Evolutionary conservation across 2,329 filamentous ascomycete species (phyloP).

Genomic region (Diaporthe australafricana): DNA sequence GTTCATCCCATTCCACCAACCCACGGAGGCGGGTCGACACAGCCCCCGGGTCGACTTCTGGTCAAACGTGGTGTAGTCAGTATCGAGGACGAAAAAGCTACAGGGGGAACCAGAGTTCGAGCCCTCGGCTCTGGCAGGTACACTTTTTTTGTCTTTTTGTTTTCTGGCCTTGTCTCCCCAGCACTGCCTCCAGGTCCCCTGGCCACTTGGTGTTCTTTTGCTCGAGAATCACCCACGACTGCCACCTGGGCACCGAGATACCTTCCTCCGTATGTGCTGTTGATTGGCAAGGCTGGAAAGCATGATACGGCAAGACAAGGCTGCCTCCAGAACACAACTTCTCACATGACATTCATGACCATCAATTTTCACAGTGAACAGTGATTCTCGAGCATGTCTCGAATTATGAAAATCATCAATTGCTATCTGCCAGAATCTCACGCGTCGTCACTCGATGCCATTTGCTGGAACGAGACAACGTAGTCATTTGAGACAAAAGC

Average conservation of each 20-base stretch:
- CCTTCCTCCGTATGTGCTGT: too few relatives aligned
- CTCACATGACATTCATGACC: neutral
- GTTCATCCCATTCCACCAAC: neutral
- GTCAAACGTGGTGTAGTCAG: neutral
- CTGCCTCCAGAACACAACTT: neutral
- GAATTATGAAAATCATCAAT: neutral
- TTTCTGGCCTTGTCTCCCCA: too few relatives aligned
- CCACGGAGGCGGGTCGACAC: too few relatives aligned
- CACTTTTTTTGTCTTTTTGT: neutral
- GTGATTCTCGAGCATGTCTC: neutral
- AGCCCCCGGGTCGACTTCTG: too few relatives aligned
- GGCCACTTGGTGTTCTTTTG: too few relatives aligned
- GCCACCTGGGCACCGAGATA: neutral
- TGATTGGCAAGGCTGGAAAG: neutral
- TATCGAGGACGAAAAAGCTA: neutral
- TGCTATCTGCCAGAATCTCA: conserved; percentile 5
- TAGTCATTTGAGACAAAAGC: neutral
- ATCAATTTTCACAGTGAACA: neutral
- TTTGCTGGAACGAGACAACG: neutral
- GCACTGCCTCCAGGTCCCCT: too few relatives aligned
- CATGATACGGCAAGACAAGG: neutral
- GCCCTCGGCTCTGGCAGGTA: neutral
- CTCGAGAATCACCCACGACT: neutral
- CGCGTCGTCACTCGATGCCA: neutral
- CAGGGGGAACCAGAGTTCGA: neutral